Evolutionary conservation across 768 basidiomycete species (phyloP).

Genomic region (Xerocomellus dryophilus): DNA sequence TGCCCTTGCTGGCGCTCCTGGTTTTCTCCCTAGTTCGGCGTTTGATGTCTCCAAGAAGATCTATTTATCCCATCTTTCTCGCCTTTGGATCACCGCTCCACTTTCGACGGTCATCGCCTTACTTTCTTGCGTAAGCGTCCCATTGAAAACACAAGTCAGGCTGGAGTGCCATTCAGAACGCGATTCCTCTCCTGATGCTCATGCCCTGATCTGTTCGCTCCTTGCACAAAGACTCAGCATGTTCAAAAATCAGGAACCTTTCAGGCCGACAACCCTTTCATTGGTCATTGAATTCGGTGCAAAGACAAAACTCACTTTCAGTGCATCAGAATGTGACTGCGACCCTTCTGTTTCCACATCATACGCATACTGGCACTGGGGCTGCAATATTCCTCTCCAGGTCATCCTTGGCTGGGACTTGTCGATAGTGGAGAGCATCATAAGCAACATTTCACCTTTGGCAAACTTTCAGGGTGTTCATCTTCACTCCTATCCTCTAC

Average conservation of each 20-base stretch:
- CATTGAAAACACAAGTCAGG: neutral
- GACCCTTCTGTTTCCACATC: no score
- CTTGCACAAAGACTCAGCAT: neutral
- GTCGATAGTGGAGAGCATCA: no score
- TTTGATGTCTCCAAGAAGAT: neutral
- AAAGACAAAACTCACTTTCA: neutral
- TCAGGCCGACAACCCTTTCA: neutral
- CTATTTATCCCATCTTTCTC: constrained; percentile 7
- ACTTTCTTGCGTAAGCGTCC: constrained; percentile 6
- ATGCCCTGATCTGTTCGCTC: neutral
- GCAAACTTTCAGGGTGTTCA: neutral
- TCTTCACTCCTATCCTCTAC: neutral
- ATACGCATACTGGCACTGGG: neutral
- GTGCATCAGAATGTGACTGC: neutral
- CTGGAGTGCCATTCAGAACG: neutral
- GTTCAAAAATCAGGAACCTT: neutral
- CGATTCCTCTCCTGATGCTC: neutral
- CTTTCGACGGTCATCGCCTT: constrained; percentile 5
- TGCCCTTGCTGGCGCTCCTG: constrained; percentile 20
- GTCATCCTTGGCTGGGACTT: no score
- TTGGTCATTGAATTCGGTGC: neutral
- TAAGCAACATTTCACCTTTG: neutral
- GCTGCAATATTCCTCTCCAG: neutral
- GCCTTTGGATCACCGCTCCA: constrained; percentile 4
- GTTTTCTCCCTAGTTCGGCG: neutral